Percentiles rank a stretch among this genome's conserved stretches.
These are phyloP conservation scores for Phytophthora kernoviae DNA, from an alignment of 352 stramenopile species.

Conservation along the genomic window DNA sequence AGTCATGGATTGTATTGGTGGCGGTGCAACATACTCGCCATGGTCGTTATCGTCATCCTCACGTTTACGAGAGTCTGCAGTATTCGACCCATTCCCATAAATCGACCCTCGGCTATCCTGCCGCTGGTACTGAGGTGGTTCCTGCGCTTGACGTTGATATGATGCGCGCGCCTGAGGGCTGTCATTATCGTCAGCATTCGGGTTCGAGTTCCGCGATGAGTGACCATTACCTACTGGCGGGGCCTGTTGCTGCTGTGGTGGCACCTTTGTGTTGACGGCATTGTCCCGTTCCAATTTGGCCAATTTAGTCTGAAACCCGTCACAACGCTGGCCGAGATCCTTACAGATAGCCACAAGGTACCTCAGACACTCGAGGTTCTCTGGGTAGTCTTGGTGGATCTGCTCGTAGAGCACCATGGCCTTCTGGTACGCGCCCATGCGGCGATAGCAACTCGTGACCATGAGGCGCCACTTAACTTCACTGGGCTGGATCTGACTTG, in stretches of 20 bases:
- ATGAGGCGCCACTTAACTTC: conserved; percentile 98
- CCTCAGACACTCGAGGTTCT: conserved; percentile 93
- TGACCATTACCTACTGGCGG: conserved; percentile 28
- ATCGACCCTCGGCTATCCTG: conserved; percentile 28
- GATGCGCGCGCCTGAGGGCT: conserved; percentile 15
- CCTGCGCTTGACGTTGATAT: conserved; percentile 28
- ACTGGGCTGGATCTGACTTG: conserved; percentile 93
- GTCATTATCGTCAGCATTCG: conserved; percentile 20
- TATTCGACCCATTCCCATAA: conserved; percentile 30
- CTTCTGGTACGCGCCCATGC: conserved; percentile 92
- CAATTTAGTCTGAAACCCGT: conserved; percentile 93
- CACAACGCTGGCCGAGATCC: conserved; percentile 91
- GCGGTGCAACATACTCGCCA: conserved; percentile 49
- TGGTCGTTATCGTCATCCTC: conserved; percentile 33
- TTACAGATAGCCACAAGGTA: conserved; percentile 95
- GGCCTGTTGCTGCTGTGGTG: conserved; percentile 33
- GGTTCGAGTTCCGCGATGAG: conserved; percentile 18
- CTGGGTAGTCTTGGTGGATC: conserved; percentile 94
- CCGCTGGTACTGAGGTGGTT: conserved; percentile 31
- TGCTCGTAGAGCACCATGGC: conserved; percentile 95
- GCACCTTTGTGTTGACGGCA: conserved; percentile 44
- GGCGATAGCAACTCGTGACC: conserved; percentile 96
- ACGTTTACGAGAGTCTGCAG: conserved; percentile 23
- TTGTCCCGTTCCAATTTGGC: conserved; percentile 88
- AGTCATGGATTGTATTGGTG: conserved; percentile 40